phyloP scores from a whole-genome alignment of 371 early-diverging fungal genomes.

The Mortierella sp. region DNA sequence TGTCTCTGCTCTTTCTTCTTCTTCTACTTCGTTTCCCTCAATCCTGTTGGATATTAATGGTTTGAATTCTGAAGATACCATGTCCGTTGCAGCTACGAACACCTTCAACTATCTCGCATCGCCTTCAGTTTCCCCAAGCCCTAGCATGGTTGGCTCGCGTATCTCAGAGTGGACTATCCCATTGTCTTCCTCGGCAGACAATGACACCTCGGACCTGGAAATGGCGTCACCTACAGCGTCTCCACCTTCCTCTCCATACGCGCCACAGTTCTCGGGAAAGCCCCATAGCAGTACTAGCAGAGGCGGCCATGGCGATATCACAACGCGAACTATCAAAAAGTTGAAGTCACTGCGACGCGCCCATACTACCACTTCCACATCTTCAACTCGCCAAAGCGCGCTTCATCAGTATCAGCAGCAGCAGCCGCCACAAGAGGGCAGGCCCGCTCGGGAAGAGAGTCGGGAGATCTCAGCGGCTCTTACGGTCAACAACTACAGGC shows the following conservation, averaged over 20 bases:
- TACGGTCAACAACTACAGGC: not conserved
- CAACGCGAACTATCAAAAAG: slow-evolving; percentile 38
- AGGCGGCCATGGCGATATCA: no score
- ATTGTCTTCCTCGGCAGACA: not conserved
- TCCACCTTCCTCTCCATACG: not conserved
- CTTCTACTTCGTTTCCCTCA: not conserved
- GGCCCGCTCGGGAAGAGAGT: not conserved
- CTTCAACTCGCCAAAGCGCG: not conserved
- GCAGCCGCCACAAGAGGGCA: not conserved
- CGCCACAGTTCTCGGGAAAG: not conserved
- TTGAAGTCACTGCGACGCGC: slow-evolving; percentile 43
- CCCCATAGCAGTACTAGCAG: not conserved
- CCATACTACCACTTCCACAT: not conserved
- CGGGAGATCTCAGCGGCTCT: no score
- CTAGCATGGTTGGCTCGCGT: not conserved
- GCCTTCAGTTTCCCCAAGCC: slow-evolving; percentile 15
- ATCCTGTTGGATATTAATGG: no score
- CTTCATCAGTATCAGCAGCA: slow-evolving; percentile 7
- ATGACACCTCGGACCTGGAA: slow-evolving; percentile 5
- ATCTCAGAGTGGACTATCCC: slow-evolving; percentile 2
- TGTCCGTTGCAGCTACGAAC: not conserved
- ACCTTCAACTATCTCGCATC: slow-evolving; percentile 17
- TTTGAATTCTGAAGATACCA: not conserved
- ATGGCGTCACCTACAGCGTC: slow-evolving; percentile 33
- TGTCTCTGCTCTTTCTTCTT: not conserved